Conservation (phyloP, 768 basidiomycete genomes). For the Rhizopogon vinicolor region DNA sequence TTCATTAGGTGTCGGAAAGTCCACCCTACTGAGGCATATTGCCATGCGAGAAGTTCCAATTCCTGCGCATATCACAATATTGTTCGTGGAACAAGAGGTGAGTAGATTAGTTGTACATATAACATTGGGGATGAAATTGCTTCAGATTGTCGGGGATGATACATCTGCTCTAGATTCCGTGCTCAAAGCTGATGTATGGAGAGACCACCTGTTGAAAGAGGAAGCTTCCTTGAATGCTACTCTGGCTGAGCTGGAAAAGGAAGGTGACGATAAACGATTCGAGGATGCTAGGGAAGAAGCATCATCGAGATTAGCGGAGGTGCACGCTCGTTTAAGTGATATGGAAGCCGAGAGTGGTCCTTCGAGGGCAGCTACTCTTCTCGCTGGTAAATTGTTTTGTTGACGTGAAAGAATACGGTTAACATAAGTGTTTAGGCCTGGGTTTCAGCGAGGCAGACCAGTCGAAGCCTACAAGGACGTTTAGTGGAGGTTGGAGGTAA, state of each 20-base stretch:
- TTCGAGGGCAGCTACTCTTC: conserved; percentile 82
- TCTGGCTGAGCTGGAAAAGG: conserved; percentile 65
- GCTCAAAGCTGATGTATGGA: conserved; percentile 99
- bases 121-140: not conserved
- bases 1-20: conserved; percentile 83
- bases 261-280: conserved; percentile 74
- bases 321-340: conserved; percentile 87
- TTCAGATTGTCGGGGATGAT: conserved; percentile 87
- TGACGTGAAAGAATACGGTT: not conserved
- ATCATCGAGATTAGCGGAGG: conserved; percentile 76
- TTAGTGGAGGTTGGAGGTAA: conserved; percentile 95
- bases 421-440: conserved; percentile 47
- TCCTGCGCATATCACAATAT: conserved; percentile 91
- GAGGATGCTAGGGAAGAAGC: conserved; percentile 87
- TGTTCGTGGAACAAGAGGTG: conserved; percentile 98
- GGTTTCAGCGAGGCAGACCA: conserved; percentile 92
- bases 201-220: conserved; percentile 87
- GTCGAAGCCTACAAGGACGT: conserved; percentile 72
- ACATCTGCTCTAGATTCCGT: conserved; percentile 91
- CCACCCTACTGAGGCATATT: conserved; percentile 90
- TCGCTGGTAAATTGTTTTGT: conserved; percentile 56
- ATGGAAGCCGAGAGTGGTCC: conserved; percentile 99
- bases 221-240: conserved; percentile 71
- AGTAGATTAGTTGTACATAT: conserved; percentile 7
- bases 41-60: conserved; percentile 93